Evolutionary conservation across 202 grass and related monocot species (phyloP).

Genomic region (Cymbopogon flexuosus): DNA sequence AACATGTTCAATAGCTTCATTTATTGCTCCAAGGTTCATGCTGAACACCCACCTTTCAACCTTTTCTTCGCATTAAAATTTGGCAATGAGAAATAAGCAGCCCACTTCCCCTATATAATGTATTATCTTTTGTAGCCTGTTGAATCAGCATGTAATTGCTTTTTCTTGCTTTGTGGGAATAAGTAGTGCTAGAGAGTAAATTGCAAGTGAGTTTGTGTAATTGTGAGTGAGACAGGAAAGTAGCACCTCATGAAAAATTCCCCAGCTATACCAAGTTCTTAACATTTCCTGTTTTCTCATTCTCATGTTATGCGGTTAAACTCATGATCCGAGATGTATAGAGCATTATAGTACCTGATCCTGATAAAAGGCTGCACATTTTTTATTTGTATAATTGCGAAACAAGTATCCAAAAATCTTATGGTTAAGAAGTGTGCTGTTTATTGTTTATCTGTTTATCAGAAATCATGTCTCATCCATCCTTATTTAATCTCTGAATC

Average conservation of each 20-base stretch:
- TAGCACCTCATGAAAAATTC: neutral
- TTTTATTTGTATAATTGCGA: slow-evolving; percentile 29
- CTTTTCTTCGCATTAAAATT: neutral
- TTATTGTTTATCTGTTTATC: slow-evolving; percentile 22
- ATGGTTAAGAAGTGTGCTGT: slow-evolving; percentile 3
- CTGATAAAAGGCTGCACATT: neutral
- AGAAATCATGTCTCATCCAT: slow-evolving; percentile 21
- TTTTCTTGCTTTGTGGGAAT: slow-evolving; percentile 10
- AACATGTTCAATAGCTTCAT: slow-evolving; percentile 6
- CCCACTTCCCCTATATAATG: neutral
- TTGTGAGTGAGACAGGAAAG: neutral
- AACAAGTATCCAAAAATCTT: neutral
- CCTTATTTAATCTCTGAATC: slow-evolving; percentile 30
- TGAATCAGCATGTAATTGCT: neutral
- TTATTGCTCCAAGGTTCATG: neutral
- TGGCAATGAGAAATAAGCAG: neutral
- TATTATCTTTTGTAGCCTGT: neutral
- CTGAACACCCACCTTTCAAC: neutral
- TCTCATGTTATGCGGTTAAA: neutral
- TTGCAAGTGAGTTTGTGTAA: neutral
- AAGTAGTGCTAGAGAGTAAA: slow-evolving; percentile 6
- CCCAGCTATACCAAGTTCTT: neutral
- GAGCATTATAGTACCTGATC: neutral
- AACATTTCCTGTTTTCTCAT: neutral
- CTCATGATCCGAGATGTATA: neutral